Conservation (phyloP, 2,329 filamentous ascomycete genomes). For the Zymoseptoria tritici region DNA sequence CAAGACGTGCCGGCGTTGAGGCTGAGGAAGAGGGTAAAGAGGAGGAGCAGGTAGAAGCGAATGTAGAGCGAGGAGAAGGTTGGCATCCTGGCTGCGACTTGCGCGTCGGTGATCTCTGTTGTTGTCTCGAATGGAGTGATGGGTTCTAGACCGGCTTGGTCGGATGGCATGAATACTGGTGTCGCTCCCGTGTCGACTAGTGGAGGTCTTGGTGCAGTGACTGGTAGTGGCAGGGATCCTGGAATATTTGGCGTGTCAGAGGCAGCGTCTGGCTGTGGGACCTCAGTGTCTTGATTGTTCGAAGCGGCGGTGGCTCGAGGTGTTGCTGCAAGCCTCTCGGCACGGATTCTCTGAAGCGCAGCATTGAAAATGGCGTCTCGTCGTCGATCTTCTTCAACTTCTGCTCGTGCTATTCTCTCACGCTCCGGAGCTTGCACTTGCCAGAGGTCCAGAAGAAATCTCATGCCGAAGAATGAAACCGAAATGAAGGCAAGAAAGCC, state of each 20-base stretch:
- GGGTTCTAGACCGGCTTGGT: constrained; percentile 44
- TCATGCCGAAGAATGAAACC: constrained; percentile 56
- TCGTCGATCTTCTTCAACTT: constrained; percentile 31
- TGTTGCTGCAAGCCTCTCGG: constrained; percentile 12
- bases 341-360: constrained; percentile 18
- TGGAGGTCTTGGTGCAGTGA: constrained; percentile 36
- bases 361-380: constrained; percentile 18
- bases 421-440: constrained; percentile 50
- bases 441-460: constrained; percentile 62
- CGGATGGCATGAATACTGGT: constrained; percentile 50
- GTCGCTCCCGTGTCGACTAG: constrained; percentile 41
- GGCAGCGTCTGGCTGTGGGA: background rate
- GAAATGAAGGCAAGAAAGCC: constrained; percentile 55
- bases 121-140: constrained; percentile 23
- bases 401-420: constrained; percentile 35
- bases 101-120: constrained; percentile 27
- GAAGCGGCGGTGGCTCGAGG: background rate
- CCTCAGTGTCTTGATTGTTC: background rate
- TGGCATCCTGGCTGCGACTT: constrained; percentile 18
- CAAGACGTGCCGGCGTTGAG: constrained; percentile 51
- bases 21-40: constrained; percentile 51
- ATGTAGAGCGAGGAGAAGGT: constrained; percentile 52
- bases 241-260: constrained; percentile 16
- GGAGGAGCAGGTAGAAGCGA: constrained; percentile 54
- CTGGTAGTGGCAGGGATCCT: constrained; percentile 44